Evolutionary conservation across 1,139 yeast species (phyloP), one percentile per base, ranked within the genome.

Genomic region (Suhomyces choctaworum): DNA sequence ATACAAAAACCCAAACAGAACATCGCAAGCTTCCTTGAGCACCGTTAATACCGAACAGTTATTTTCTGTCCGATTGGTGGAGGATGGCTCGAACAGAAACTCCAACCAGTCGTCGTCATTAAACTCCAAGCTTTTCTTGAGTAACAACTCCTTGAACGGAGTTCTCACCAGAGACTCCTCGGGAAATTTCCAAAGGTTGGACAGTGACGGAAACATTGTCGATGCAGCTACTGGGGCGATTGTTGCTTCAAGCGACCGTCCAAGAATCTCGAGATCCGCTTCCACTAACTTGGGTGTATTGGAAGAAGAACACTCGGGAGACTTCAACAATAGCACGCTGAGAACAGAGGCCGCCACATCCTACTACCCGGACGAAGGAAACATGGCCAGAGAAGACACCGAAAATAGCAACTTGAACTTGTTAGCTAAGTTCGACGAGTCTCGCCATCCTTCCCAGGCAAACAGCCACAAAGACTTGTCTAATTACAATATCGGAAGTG

Each of bases 11-110:
- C 37, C 43, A 19, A 45, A 52, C 20, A 61, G 73, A 48, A 48
- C 76, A 32, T 84, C 94, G 13, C 70, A 78, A 40, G 77, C 76
- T 22, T 85, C 96, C 1, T 54, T 85, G 45, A 90, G 92, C 22
- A 88, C 96, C 0, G 92, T 89, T 17, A 82, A 92, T 31, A 86
- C 96, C 0, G 89, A 82, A 39, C 94, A 88, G 57, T 69, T 89
- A 30, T 74, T 88, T 52, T 83, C 89, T 7, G 88, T 92, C 25
- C 75, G 90, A 50, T 65, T 87, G 32, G 90, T 87, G 16, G 84
- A 80, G 15, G 83, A 80, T 47, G 64, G 65, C 31, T 47, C 53
- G 8, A 31, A 36, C 39, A 41, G 59, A 13, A 60, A 61, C 27
- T 75, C 69, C 30, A 48, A 46, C 29, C 54, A 42, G 28, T 55